Base-by-base conservation (phyloP, 805 yeast genomes). In the Grigorovia jiainica region DNA sequence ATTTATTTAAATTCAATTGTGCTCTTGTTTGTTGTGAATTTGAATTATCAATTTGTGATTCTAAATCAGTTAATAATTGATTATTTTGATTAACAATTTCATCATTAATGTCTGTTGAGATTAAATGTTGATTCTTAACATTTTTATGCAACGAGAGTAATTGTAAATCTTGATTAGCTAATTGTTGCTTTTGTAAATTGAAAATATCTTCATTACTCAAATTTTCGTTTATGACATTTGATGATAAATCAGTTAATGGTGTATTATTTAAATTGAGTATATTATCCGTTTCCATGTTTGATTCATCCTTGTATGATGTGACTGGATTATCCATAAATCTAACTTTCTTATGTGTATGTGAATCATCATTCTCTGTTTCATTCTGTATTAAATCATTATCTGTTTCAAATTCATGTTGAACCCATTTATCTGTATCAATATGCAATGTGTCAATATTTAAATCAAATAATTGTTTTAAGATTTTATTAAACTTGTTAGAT, bases 41-140 rank as follows among this genome's bases (percentile, higher is more conserved):
- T n/a, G 71, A 63, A 25, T 58, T 49, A 38, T 68, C 71, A 16
- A 35, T 16, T 7, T 35, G 25, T 23, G 38, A 23, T 46, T 76
- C 82, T 31, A 76, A 52, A 48, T 76, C 81, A 25, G 67, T 66
- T 21, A 76, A 50, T 13, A 75, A 46, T 7, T 47, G 47, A 19
- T 68, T 69, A 52, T 74, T 63, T 39, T 76, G 80, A 4, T 68
- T 70, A 10, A 58, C 62, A 8, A 75, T 52, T 47, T 76, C 81
- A 5, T 58, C 61, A 43, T 73, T 65, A 10, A 76, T 75, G 25
- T 61, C 65, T 8, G 67, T 32, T 2, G 79, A 71, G 36, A 76
- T 58, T 1, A 62, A 65, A 46, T 67, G 67, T 39, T 73, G 73
- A 32, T 68, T 60, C 24, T 61, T 58, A 1, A 75, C 69, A 0